Base-by-base conservation (phyloP, 2,329 filamentous ascomycete species). In the Ustilaginoidea virens region DNA sequence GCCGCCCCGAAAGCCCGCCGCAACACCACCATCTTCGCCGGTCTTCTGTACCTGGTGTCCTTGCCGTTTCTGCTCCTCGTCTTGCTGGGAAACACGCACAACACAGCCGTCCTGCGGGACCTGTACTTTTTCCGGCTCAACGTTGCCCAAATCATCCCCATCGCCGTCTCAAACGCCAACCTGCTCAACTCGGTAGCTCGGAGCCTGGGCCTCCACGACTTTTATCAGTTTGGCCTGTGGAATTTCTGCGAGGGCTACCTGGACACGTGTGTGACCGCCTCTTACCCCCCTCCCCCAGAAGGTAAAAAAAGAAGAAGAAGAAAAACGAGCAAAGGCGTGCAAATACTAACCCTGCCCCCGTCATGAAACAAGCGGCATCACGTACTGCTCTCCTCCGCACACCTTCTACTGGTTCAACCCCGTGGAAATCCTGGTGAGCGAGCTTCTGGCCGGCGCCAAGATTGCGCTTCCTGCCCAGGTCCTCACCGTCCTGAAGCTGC, bases 161-260 rank as follows among this genome's bases (percentile, higher is more conserved):
- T 71, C 19, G 72, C 69, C 5, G 68, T 81, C 11, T 76, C 78
- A 23, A 78, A 85, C 47, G 72, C 74, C 7, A 56, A 66, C 15
- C 64, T 93, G 25, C 78, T 92, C 53, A 92, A 92, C 59, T 83
- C 75, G 25, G 85, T 93, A 39, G 83, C 85, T 4, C 75, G 81
- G 29, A 81, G 78, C 14, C 62, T 94, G 30, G 87, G 86, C 17
- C 64, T 94, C 27, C 83, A 92, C 49, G 87, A 94, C 53, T 94
- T 92, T 55, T 94, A 94, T 53, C 80, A 85, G 44, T 80, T 92
- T 17, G 86, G 86, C 5, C 57, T 94, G 23, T 96, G 87, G 87
- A 78, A 75, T 34, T 93, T 79, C 51, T 96, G 87, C 53, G 81
- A 92, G 51, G 86, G 86, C 13, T 92, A 86, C 52, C 60, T 70